Percentiles rank a stretch among this genome's conserved stretches.
phyloP scores from a whole-genome alignment of 768 basidiomycete species.

The Kwoniella sp. region DNA sequence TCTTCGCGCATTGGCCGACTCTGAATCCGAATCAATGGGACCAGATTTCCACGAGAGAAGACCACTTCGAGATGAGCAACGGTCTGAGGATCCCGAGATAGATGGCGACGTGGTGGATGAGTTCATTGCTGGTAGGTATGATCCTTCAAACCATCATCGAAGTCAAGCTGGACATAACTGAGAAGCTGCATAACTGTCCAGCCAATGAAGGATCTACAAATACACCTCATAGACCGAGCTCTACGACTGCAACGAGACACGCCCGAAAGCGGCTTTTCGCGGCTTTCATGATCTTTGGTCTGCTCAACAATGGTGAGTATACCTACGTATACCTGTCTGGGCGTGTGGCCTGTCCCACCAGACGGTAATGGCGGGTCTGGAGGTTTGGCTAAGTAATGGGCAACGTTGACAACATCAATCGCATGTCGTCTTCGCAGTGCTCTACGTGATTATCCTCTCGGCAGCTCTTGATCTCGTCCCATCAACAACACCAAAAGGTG shows the following conservation, averaged over 20 bases:
- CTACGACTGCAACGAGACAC: conserved; percentile 13
- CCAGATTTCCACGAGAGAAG: conserved; percentile 13
- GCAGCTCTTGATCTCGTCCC: conserved; percentile 94
- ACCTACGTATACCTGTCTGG: background rate
- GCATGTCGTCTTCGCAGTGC: conserved; percentile 64
- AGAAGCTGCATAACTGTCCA: background rate
- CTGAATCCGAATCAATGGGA: conserved; percentile 9
- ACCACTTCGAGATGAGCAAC: conserved; percentile 5
- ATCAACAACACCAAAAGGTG: conserved; percentile 86
- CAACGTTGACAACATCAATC: no score
- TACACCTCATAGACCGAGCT: conserved; percentile 7
- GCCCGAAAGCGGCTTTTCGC: conserved; percentile 38
- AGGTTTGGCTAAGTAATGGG: no score
- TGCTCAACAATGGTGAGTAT: conserved; percentile 80
- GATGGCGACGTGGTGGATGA: conserved; percentile 31
- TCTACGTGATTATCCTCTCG: conserved; percentile 95
- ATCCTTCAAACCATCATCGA: background rate
- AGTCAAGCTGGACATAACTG: background rate
- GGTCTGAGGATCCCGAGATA: background rate
- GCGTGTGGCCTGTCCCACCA: no score
- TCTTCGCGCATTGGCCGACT: background rate
- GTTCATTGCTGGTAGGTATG: conserved; percentile 24
- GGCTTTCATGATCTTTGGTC: conserved; percentile 85
- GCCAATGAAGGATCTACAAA: conserved; percentile 11
- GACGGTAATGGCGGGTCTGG: no score